A percentile compares a stretch with the other conserved stretches of the same genome.
These are phyloP conservation scores for Borovskyia barvae DNA, from an alignment of 208 protist genomes.

Conservation along the genomic window DNA sequence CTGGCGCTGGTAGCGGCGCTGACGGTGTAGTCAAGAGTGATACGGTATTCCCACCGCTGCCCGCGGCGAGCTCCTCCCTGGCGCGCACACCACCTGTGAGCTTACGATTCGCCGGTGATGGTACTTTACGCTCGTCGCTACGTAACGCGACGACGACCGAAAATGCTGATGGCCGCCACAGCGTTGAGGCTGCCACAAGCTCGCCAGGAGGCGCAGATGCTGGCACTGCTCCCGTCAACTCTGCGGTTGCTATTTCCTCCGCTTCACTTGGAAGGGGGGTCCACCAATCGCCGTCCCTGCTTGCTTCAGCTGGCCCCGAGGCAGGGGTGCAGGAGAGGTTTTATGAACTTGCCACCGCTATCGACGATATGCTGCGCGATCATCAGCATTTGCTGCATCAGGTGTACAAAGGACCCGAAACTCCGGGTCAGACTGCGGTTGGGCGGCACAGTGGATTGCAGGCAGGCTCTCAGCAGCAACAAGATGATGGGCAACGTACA, in stretches of 20 bases:
- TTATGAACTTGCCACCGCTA: conserved; percentile 32
- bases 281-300: no score
- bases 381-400: conserved; percentile 56
- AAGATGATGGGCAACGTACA: no score
- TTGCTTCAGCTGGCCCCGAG: no score
- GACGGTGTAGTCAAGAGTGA: no score
- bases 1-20: background rate
- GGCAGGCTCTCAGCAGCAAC: no score
- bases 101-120: conserved; percentile 1
- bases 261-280: background rate
- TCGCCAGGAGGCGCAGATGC: background rate
- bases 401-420: conserved; percentile 38
- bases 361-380: conserved; percentile 80
- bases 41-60: no score
- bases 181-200: no score
- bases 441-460: no score
- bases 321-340: background rate
- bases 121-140: conserved; percentile 7
- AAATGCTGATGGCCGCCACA: background rate
- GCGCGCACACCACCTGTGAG: background rate
- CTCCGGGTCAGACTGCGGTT: background rate
- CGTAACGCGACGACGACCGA: conserved; percentile 10
- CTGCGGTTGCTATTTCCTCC: background rate
- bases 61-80: background rate
- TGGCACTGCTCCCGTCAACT: background rate